phyloP scores from a whole-genome alignment of 2,329 filamentous ascomycete species.

The Aspergillus pseudotamarii region DNA sequence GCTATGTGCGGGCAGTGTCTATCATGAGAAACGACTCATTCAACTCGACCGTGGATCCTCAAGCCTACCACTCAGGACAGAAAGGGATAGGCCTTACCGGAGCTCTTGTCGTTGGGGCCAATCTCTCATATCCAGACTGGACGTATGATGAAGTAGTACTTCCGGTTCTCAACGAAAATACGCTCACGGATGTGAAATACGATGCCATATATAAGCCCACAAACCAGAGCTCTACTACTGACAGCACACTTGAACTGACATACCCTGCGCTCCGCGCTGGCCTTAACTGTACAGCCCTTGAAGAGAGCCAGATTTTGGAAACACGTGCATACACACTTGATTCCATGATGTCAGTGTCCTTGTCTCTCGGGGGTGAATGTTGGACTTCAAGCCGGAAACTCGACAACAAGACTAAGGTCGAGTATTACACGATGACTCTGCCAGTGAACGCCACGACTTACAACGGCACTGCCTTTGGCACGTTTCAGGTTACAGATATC shows the following conservation, averaged over 20 bases:
- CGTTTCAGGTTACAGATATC: not conserved
- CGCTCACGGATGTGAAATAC: constrained; percentile 17
- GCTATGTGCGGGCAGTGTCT: constrained; percentile 2
- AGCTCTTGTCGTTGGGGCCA: constrained; percentile 29
- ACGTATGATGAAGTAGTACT: constrained; percentile 34
- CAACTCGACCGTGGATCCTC: not conserved
- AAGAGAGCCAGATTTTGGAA: not conserved
- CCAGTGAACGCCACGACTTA: not conserved
- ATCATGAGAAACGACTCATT: constrained; percentile 18
- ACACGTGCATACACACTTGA: not conserved
- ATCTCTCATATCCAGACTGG: constrained; percentile 36
- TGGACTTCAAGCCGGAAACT: not conserved
- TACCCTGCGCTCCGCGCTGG: constrained; percentile 7
- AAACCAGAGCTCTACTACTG: not conserved
- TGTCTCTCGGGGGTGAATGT: not conserved
- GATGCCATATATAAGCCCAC: not conserved
- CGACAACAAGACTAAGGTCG: not conserved
- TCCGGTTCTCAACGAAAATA: constrained; percentile 16
- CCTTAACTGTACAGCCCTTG: not conserved
- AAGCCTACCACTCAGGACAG: constrained; percentile 15
- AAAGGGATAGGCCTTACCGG: constrained; percentile 27
- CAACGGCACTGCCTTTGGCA: constrained; percentile 3
- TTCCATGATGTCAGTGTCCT: too few species aligned
- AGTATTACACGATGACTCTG: not conserved
- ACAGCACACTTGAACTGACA: not conserved